A percentile compares a stretch with the other conserved stretches of the same genome.
Evolutionary conservation across 2,329 filamentous ascomycete species (phyloP).

Genomic region (Fusarium palustre): DNA sequence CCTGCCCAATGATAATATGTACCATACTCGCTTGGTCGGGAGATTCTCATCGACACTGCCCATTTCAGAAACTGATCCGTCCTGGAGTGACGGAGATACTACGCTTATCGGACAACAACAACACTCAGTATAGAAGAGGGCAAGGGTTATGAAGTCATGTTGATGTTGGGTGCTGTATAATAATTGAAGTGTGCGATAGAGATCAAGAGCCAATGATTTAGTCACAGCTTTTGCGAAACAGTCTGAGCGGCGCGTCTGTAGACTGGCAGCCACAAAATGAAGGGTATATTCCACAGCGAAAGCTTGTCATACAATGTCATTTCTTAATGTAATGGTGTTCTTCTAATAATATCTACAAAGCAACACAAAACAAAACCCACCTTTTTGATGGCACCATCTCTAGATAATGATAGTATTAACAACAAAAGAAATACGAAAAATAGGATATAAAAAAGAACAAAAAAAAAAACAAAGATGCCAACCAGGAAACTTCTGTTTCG

Average conservation of each 20-base stretch:
- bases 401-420: slow-evolving; percentile 9
- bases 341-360: slow-evolving; percentile 35
- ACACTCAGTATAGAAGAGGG: neutral
- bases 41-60: slow-evolving; percentile 20
- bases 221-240: neutral
- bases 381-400: slow-evolving; percentile 21
- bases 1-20: slow-evolving; percentile 20
- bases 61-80: slow-evolving; percentile 23
- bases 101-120: slow-evolving; percentile 19
- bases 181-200: too few species aligned
- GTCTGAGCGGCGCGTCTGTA: neutral
- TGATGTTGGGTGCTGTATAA: neutral
- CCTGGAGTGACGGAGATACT: slow-evolving; percentile 26
- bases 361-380: slow-evolving; percentile 23
- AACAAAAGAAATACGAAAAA: slow-evolving; percentile 8
- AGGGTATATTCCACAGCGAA: neutral
- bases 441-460: slow-evolving; percentile 33
- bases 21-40: neutral
- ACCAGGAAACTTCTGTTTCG: slow-evolving; percentile 21
- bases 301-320: neutral
- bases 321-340: slow-evolving; percentile 11
- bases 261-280: neutral
- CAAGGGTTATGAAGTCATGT: slow-evolving; percentile 13
- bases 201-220: neutral
- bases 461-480: neutral